Base-by-base conservation (phyloP, 2,329 filamentous ascomycete genomes). In the Scedosporium minutisporum region DNA sequence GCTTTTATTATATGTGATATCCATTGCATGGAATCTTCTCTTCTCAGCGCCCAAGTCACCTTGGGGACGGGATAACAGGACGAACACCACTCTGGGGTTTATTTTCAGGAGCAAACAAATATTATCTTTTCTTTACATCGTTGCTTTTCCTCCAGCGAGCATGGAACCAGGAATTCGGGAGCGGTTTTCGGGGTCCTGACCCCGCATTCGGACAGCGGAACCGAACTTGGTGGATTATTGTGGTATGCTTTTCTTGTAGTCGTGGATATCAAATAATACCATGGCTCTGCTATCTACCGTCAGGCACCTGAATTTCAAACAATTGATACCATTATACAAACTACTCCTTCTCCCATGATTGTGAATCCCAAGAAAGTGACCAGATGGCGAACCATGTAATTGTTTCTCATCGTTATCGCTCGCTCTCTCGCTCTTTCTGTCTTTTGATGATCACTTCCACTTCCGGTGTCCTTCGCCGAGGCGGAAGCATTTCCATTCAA, bases 31-130 rank as follows among this genome's bases (percentile, higher is more conserved):
- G 58, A 42, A 42, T 48, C 5, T 63, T 57, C 46, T 63, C 33
- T 61, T 42, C 33, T 60, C 42, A 42, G 12, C 42, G n/a, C 18
- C 6, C 25, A 33, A 16, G 18, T 53, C 29, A 21, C 18, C 38
- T 61, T 51, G 38, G 38, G 41, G 12, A 4, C 21, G n/a, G 57
- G 57, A 42, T 42, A 44, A 42, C 57, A 59, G 46, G 27, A 53
- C 60, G 44, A 23, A 25, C 53, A 57, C 60, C 53, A 62, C 60
- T 62, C 60, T 57, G 23, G 60, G 57, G 38, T 27, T 16, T 14
- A 21, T n/a, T 58, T 44, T 41, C 12, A 51, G 23, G 18, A n/a
- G 29, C 57, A 58, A 23, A 57, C 29, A n/a, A 38, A 23, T 9
- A 12, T 58, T 29, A 23, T 21, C 9, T 21, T 55, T 42, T 58